Base-by-base conservation (phyloP, 2,329 filamentous ascomycete genomes). In the Tolypocladium inflatum region DNA sequence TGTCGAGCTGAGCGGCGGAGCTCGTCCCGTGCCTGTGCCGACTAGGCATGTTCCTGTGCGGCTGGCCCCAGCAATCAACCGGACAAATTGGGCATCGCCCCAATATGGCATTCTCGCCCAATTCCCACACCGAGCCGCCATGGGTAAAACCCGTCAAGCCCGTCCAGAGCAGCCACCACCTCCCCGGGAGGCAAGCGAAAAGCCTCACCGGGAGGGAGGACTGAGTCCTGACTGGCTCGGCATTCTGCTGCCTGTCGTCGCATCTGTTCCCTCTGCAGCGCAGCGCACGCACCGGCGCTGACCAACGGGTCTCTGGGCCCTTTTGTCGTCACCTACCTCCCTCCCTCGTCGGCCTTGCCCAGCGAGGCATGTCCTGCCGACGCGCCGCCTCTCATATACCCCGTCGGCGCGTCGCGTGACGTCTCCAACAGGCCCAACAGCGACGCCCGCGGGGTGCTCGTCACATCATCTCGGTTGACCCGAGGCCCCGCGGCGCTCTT, bases 351-450 rank as follows among this genome's bases (percentile, higher is more conserved):
- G 30, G 9, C 19, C 26, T 51, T 17, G 21, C 52, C 53, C 52
- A 41, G 21, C 52, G 52, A 54, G 52, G 52, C 21, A 54, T 54
- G 52, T 54, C 52, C 52, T 54, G 52, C 52, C 52, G 52, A n/a
- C 10, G 21, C 2, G 6, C 37, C 7, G 42, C 13, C 52, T 19
- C 21, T 15, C 21, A 19, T 23, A 15, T n/a, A 33, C 13, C 45
- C 43, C 23, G 26, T 30, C 45, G 23, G 45, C 45, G 45, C 45
- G 30, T 30, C 45, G 15, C 4, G 45, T 50, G 45, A 50, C 45
- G 26, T 19, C 7, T 30, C 45, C 30, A n/a, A 17, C 17, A 26
- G 23, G 15, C 43, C 23, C 15, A 17, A 30, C 8, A 3, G 9
- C 3, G 13, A 30, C 10, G 45, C 23, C 26, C 23, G 43, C 23